Percentiles rank a stretch among this genome's conserved stretches.
Conservation (phyloP, 768 basidiomycete species). For the Hemileccinum impolitum region DNA sequence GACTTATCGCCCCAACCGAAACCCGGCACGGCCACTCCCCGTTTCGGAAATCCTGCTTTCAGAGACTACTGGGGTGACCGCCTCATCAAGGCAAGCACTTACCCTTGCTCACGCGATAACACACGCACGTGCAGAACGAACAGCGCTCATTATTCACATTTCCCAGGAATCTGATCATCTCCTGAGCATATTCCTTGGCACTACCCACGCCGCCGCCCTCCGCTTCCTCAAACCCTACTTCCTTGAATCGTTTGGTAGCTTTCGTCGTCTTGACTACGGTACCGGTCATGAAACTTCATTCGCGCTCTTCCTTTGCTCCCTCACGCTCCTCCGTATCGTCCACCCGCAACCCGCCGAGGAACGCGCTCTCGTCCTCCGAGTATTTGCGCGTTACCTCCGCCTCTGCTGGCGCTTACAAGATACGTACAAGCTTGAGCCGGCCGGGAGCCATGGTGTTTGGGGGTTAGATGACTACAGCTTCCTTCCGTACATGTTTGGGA, state of each 20-base stretch:
- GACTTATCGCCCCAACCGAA: conserved; percentile 70
- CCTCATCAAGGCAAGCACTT: conserved; percentile 61
- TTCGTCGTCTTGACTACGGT: conserved; percentile 91
- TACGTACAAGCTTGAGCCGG: conserved; percentile 87
- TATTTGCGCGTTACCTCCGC: conserved; percentile 75
- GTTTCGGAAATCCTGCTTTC: conserved; percentile 92
- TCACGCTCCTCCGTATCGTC: conserved; percentile 68
- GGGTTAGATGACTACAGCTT: conserved; percentile 92
- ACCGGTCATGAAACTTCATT: conserved; percentile 95
- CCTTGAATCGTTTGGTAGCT: conserved; percentile 82
- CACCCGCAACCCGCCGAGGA: conserved; percentile 59
- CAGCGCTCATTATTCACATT: conserved; percentile 1
- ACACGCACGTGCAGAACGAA: neutral
- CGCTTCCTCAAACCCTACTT: conserved; percentile 78
- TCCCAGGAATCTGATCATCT: conserved; percentile 53
- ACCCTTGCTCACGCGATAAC: neutral
- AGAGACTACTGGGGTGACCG: conserved; percentile 71
- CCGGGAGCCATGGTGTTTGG: conserved; percentile 98
- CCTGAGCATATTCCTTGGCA: conserved; percentile 46
- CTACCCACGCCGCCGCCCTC: conserved; percentile 40
- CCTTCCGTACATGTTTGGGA: conserved; percentile 87
- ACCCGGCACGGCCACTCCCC: conserved; percentile 55
- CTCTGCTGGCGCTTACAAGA: conserved; percentile 88
- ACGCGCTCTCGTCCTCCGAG: conserved; percentile 50
- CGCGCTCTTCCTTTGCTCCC: conserved; percentile 67